Conservation (phyloP, 208 protist species). For the Phytomonas sp. region DNA sequence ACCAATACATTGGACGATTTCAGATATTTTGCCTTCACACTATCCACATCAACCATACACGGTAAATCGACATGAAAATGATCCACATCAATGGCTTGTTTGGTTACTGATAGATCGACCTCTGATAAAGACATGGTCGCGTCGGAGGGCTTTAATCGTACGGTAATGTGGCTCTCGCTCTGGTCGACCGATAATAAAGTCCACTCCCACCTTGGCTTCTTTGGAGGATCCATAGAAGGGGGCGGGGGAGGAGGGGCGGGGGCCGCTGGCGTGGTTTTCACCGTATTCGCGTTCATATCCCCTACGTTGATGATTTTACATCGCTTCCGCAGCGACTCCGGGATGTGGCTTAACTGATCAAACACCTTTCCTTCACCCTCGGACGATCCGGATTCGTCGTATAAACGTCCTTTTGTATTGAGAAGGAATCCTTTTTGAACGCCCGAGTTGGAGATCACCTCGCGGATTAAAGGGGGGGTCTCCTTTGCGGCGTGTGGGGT, state of each 20-base stretch:
- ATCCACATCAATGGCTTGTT: conserved; percentile 42
- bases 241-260: not conserved
- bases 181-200: conserved; percentile 14
- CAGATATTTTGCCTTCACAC: conserved; percentile 47
- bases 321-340: conserved; percentile 49
- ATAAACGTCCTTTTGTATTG: conserved; percentile 25
- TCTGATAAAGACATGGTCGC: conserved; percentile 33
- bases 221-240: not conserved
- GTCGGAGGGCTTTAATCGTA: conserved; percentile 30
- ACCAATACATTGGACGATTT: conserved; percentile 20
- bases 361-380: conserved; percentile 41
- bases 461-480: conserved; percentile 38
- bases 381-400: conserved; percentile 40
- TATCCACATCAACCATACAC: conserved; percentile 25
- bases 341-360: conserved; percentile 68
- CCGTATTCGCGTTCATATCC: not conserved
- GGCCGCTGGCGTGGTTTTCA: not conserved
- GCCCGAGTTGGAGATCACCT: conserved; percentile 35
- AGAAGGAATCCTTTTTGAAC: conserved; percentile 73
- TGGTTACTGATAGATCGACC: conserved; percentile 42
- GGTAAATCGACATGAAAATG: conserved; percentile 27
- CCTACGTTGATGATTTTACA: conserved; percentile 74
- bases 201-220: conserved; percentile 10
- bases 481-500: not conserved
- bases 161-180: conserved; percentile 10